phyloP scores from a whole-genome alignment of 345 rosid genomes.

The Eucalyptus erythrocorys region DNA sequence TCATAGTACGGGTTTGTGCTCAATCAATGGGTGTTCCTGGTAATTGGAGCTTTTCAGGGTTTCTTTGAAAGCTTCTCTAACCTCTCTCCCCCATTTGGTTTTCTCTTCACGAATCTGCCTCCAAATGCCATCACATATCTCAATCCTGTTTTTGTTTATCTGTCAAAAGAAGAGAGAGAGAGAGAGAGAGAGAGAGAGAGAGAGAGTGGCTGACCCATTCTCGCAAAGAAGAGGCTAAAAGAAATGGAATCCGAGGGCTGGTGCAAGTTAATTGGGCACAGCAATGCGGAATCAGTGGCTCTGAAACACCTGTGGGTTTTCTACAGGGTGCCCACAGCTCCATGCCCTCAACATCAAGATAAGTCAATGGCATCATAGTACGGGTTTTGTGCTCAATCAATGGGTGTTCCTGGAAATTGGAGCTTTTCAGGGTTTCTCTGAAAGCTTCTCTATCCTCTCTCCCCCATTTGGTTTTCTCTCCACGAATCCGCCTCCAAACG shows the following conservation, averaged over 20 bases:
- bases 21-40: not conserved
- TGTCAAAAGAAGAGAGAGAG: not conserved
- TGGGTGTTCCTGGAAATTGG: not conserved
- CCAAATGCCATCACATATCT: not conserved
- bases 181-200: not conserved
- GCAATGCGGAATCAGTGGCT: not conserved
- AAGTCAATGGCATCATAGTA: not conserved
- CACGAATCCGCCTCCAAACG: not conserved
- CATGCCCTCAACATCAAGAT: not conserved
- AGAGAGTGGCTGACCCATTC: not conserved
- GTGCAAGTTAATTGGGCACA: not conserved
- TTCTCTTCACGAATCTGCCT: not conserved
- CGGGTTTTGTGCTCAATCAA: not conserved
- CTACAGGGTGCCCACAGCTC: not conserved
- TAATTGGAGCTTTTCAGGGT: not conserved
- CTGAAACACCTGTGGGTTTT: not conserved
- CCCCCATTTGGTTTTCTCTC: not conserved
- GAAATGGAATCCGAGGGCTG: not conserved
- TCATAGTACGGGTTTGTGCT: not conserved
- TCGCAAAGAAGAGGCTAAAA: not conserved
- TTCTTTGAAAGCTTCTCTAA: not conserved
- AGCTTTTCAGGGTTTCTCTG: not conserved
- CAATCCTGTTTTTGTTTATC: not conserved
- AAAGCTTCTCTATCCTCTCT: not conserved
- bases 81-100: not conserved